Conservation (phyloP, 352 stramenopile species). For the Phytopythium ostracodes region DNA sequence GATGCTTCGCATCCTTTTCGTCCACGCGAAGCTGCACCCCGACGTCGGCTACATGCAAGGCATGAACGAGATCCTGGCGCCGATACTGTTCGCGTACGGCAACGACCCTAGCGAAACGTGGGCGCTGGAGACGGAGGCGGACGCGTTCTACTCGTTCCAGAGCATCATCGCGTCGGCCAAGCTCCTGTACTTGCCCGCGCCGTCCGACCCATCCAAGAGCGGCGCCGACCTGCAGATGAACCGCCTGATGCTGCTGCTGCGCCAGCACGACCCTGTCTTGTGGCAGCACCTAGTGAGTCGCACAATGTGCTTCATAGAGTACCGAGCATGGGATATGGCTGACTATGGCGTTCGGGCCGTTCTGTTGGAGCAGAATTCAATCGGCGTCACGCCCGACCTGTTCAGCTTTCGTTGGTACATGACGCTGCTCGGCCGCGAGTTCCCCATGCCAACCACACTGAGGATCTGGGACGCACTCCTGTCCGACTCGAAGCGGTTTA, state of each 20-base stretch:
- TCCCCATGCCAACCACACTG: slow-evolving; percentile 49
- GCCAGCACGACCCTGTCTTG: slow-evolving; percentile 54
- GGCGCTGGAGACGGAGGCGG: slow-evolving; percentile 37
- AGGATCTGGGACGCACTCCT: slow-evolving; percentile 63
- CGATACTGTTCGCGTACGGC: slow-evolving; percentile 76
- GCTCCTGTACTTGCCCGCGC: slow-evolving; percentile 38
- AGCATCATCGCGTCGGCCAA: slow-evolving; percentile 46
- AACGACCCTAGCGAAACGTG: slow-evolving; percentile 33
- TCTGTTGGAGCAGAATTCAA: slow-evolving; percentile 44
- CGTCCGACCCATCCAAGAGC: slow-evolving; percentile 37
- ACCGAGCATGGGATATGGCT: too few relatives aligned
- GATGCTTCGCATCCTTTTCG: slow-evolving; percentile 70
- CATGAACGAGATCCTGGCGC: slow-evolving; percentile 94
- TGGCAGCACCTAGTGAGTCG: slow-evolving; percentile 60
- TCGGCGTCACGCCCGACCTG: slow-evolving; percentile 50
- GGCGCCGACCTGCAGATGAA: slow-evolving; percentile 58
- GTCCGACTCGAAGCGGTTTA: slow-evolving; percentile 55
- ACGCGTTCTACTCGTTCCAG: slow-evolving; percentile 50
- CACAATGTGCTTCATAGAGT: background rate
- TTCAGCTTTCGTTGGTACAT: slow-evolving; percentile 79
- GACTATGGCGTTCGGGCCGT: too few relatives aligned
- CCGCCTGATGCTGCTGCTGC: slow-evolving; percentile 37
- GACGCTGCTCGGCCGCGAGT: slow-evolving; percentile 55
- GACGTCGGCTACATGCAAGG: slow-evolving; percentile 91
- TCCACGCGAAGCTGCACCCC: slow-evolving; percentile 74